Evolutionary conservation across 169 alveolate genomes (phyloP), one percentile per base, ranked within the genome.

Genomic region (Toxoplasma gondii): DNA sequence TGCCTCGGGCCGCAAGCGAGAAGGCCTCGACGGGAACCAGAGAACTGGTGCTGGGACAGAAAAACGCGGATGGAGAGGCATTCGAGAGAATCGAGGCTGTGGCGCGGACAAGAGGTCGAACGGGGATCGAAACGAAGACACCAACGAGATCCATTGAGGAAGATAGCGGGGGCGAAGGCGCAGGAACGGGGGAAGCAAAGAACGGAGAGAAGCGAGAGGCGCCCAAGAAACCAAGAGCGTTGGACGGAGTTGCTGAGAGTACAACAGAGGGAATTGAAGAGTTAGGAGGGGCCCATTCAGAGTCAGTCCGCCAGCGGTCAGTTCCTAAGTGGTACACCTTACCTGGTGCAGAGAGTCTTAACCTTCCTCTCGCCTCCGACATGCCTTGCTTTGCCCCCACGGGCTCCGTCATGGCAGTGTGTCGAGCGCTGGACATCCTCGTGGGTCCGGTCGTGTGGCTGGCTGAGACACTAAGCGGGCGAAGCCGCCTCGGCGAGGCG

Each of bases 291-390:
- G 67, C 67, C 39, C 39, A 43, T 31, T 24, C 80, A 86, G 91
- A 39, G 53, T 69, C 80, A 29, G 67, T 41, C 43, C 12, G 80
- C 36, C 7, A 9, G 49, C 70, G 91, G 17, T 10, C 54, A 4
- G 91, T 78, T 1, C 92, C 92, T 39, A 7, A 78, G 0, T 87
- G 92, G 92, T 87, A 54, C 83, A 78, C 49, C 0, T 34, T 87
- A 36, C 67, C 67, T 53, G 67, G 67, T 19, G 83, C 81, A 12
- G 49, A 45, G 9, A 29, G 53, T 39, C 82, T 87, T 5, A 87
- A 87, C 36, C 54, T 87, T 0, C 92, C 92, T 12, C 83, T 87
- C 45, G 92, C 82, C 22, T 87, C 92, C 1, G 92, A 87, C 27
- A 34, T 45, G 36, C 92, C 92, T 0, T 1, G 54, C n/a, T 87